phyloP scores from a whole-genome alignment of 768 basidiomycete genomes.

The Steccherinum ochraceum region DNA sequence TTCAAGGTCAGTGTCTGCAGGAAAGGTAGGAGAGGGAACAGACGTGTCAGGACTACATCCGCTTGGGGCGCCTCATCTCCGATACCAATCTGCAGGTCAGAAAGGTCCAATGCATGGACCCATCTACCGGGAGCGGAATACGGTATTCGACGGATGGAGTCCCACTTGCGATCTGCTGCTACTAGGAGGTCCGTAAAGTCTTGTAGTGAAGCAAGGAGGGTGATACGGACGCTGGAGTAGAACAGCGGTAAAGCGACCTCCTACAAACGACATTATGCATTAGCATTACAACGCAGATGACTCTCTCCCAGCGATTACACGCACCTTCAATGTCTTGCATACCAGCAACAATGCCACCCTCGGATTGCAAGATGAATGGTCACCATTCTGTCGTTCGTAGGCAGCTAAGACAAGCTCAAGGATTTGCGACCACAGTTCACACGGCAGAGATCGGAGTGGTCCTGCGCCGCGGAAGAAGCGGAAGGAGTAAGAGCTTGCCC shows the following conservation, averaged over 20 bases:
- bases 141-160: slow-evolving; percentile 80
- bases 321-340: slow-evolving; percentile 35
- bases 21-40: slow-evolving; percentile 68
- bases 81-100: slow-evolving; percentile 38
- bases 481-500: slow-evolving; percentile 59
- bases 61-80: slow-evolving; percentile 44
- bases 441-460: slow-evolving; percentile 50
- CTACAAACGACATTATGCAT: slow-evolving; percentile 28
- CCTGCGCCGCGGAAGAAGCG: slow-evolving; percentile 55
- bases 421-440: slow-evolving; percentile 67
- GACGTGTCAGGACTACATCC: slow-evolving; percentile 55
- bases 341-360: slow-evolving; percentile 26
- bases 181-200: slow-evolving; percentile 54
- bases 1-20: slow-evolving; percentile 48
- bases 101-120: slow-evolving; percentile 73
- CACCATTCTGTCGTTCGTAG: slow-evolving; percentile 7
- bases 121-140: slow-evolving; percentile 86
- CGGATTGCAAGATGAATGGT: not conserved
- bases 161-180: slow-evolving; percentile 73
- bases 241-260: slow-evolving; percentile 61
- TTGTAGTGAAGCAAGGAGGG: slow-evolving; percentile 38
- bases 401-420: slow-evolving; percentile 32
- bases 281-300: not conserved
- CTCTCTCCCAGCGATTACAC: slow-evolving; percentile 16
- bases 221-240: slow-evolving; percentile 48